Conservation (phyloP, 345 rosid genomes). For the Gossypioides kirkii region DNA sequence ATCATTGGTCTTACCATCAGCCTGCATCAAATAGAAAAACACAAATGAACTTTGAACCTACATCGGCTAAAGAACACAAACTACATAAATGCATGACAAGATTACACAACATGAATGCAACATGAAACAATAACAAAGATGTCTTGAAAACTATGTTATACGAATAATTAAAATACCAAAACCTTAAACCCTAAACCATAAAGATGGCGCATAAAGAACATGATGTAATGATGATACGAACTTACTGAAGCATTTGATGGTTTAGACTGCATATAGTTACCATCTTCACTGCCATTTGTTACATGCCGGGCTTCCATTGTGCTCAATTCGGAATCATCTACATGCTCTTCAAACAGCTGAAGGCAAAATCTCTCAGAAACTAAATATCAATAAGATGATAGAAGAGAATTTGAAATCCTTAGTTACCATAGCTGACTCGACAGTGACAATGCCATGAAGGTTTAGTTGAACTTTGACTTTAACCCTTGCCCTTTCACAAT, state of each 20-base stretch:
- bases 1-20: constrained; percentile 24
- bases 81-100: neutral
- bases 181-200: neutral
- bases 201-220: neutral
- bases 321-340: constrained; percentile 20
- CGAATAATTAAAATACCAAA: neutral
- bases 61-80: neutral
- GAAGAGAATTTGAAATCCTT: neutral
- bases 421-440: constrained; percentile 61
- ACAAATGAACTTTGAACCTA: neutral
- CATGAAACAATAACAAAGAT: neutral
- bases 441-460: constrained; percentile 60
- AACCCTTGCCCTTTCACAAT: constrained; percentile 44
- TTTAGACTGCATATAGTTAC: neutral
- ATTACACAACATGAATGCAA: neutral
- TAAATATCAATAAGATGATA: constrained; percentile 8
- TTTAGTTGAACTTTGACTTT: constrained; percentile 60
- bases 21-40: constrained; percentile 28
- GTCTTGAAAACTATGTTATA: neutral
- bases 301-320: constrained; percentile 22
- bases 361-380: constrained; percentile 19
- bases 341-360: constrained; percentile 42
- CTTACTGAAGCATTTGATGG: constrained; percentile 9
- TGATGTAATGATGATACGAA: neutral
- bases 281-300: neutral